A percentile compares a stretch with the other conserved stretches of the same genome.
phyloP scores from a whole-genome alignment of 805 yeast species.

The Candida insectalens region DNA sequence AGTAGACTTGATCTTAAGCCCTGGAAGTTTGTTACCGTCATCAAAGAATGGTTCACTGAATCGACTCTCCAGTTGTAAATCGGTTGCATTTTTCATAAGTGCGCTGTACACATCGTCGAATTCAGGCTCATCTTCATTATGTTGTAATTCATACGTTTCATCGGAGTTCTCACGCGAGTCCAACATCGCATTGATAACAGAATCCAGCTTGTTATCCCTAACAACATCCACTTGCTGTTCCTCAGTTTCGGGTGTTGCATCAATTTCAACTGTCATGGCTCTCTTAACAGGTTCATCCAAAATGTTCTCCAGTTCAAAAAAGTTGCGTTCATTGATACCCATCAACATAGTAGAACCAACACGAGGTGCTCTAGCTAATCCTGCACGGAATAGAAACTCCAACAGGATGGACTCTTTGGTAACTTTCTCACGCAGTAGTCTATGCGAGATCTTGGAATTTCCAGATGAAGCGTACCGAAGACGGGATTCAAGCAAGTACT shows the following conservation, averaged over 20 bases:
- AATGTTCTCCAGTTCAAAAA: not conserved
- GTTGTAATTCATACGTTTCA: constrained; percentile 3
- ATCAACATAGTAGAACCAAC: not conserved
- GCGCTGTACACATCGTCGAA: constrained; percentile 8
- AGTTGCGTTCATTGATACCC: not conserved
- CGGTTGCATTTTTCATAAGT: constrained; percentile 4
- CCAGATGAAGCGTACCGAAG: not conserved
- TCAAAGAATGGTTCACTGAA: too few species aligned
- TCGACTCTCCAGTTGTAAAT: constrained; percentile 1
- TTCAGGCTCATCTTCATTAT: constrained; percentile 1
- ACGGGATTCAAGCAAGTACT: not conserved
- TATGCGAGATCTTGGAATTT: not conserved
- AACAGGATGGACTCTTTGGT: not conserved
- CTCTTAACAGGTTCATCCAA: too few species aligned
- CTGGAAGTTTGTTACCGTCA: too few species aligned
- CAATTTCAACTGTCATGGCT: too few species aligned
- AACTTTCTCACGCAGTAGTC: not conserved
- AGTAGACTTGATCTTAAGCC: too few species aligned
- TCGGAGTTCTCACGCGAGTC: constrained; percentile 1
- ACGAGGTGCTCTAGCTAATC: not conserved
- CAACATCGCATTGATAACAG: constrained; percentile 1
- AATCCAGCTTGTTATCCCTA: not conserved
- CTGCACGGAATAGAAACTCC: not conserved
- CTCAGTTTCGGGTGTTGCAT: too few species aligned
- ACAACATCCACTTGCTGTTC: too few species aligned